Conservation (phyloP, 2,329 filamentous ascomycete genomes). For the Cryphonectria parasitica region DNA sequence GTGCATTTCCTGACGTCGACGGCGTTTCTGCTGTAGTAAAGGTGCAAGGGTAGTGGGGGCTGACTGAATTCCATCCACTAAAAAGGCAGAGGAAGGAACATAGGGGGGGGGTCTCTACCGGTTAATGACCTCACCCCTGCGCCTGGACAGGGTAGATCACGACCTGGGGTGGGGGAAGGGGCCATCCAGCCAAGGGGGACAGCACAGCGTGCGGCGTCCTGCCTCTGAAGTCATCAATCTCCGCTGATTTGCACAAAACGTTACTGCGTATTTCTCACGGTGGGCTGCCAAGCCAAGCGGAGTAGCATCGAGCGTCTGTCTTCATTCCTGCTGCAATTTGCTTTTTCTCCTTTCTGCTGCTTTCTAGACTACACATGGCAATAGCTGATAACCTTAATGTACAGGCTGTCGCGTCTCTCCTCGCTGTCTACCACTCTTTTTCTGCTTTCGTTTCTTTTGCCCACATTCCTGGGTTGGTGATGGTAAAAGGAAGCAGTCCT, state of each 20-base stretch:
- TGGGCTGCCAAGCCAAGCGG: slow-evolving; percentile 1
- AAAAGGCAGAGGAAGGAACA: not conserved
- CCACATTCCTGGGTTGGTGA: not conserved
- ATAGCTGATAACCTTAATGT: not conserved
- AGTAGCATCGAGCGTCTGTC: slow-evolving; percentile 1
- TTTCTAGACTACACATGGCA: not conserved
- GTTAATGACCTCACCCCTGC: slow-evolving; percentile 1
- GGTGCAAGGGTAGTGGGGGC: not conserved
- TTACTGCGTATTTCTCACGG: slow-evolving; percentile 3
- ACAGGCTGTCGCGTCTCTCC: not conserved
- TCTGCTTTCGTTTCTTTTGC: not conserved
- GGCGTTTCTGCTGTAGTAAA: not conserved
- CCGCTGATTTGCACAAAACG: slow-evolving; percentile 3
- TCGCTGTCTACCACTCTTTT: no score
- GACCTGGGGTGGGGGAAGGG: not conserved
- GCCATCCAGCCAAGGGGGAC: not conserved
- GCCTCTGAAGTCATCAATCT: not conserved
- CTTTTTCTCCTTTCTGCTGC: not conserved
- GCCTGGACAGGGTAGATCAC: not conserved
- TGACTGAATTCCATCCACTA: not conserved
- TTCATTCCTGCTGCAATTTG: slow-evolving; percentile 4
- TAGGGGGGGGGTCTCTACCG: not conserved
- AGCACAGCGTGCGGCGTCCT: not conserved
- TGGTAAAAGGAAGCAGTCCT: not conserved
- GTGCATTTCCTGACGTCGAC: not conserved